Conservation (phyloP, 208 protist species). For the Acanthamoeba sp. region DNA sequence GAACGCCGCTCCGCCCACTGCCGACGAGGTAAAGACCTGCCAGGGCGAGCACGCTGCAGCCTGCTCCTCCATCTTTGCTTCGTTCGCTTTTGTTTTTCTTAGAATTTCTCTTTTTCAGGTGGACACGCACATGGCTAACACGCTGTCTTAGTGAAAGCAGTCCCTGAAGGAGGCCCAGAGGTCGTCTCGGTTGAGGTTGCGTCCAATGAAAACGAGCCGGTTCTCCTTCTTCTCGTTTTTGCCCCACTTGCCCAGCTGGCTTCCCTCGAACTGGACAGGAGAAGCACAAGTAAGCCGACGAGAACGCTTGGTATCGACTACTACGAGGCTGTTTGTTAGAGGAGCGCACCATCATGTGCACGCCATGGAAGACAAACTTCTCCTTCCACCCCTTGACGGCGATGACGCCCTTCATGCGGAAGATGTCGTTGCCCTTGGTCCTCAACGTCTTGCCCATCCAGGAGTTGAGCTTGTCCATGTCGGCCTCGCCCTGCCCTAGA, state of each 20-base stretch:
- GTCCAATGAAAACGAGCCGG: conserved; percentile 62
- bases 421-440: conserved; percentile 69
- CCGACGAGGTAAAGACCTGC: conserved; percentile 10
- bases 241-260: conserved; percentile 44
- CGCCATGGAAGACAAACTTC: conserved; percentile 80
- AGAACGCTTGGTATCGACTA: neutral
- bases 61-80: conserved; percentile 13
- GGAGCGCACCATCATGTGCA: conserved; percentile 82
- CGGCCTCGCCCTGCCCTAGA: conserved; percentile 44
- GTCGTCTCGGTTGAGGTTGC: conserved; percentile 70
- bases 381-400: conserved; percentile 69
- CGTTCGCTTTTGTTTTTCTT: neutral
- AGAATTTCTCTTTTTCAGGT: neutral
- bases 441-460: conserved; percentile 49
- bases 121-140: too few relatives aligned
- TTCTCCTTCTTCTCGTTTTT: conserved; percentile 59
- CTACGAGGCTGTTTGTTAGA: neutral
- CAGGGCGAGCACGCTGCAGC: neutral
- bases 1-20: neutral
- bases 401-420: conserved; percentile 83
- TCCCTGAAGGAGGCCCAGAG: conserved; percentile 54
- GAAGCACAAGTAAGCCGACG: neutral
- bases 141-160: neutral
- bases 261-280: conserved; percentile 21
- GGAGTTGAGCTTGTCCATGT: conserved; percentile 35